Evolutionary conservation across 2,329 filamentous ascomycete species (phyloP).

Genomic region (Exophiala sp.): DNA sequence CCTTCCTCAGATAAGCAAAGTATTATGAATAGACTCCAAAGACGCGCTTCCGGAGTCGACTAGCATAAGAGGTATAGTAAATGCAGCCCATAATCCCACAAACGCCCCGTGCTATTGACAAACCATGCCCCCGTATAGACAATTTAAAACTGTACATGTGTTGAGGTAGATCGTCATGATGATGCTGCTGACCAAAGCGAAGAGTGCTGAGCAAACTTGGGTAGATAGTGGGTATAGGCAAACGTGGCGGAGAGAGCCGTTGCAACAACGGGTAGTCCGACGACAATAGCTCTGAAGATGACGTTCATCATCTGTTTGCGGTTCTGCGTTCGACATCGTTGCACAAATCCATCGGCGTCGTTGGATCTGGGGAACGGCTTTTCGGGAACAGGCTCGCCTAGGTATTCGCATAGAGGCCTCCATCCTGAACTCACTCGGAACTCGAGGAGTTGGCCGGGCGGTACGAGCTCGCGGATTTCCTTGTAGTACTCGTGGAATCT

Average conservation of each 20-base stretch:
- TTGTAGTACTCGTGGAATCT: conserved; percentile 58
- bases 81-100: background rate
- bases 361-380: conserved; percentile 51
- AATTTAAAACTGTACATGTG: background rate
- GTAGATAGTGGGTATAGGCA: conserved; percentile 39
- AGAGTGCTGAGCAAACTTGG: conserved; percentile 11
- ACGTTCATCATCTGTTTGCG: conserved; percentile 56
- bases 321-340: conserved; percentile 52
- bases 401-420: conserved; percentile 54
- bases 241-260: conserved; percentile 41
- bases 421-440: conserved; percentile 55
- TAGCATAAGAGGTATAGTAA: background rate
- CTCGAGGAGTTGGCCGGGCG: conserved; percentile 51
- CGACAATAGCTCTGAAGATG: conserved; percentile 49
- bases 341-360: conserved; percentile 54
- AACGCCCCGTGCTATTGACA: conserved; percentile 11
- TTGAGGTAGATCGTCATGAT: background rate
- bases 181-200: conserved; percentile 14
- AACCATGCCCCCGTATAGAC: background rate
- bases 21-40: conserved; percentile 5
- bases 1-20: no score
- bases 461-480: conserved; percentile 48
- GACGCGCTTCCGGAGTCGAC: background rate
- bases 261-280: conserved; percentile 48
- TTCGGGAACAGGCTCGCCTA: conserved; percentile 51